phyloP scores from a whole-genome alignment of 176 grass and related monocot genomes.

The Rhynchospora pubera region DNA sequence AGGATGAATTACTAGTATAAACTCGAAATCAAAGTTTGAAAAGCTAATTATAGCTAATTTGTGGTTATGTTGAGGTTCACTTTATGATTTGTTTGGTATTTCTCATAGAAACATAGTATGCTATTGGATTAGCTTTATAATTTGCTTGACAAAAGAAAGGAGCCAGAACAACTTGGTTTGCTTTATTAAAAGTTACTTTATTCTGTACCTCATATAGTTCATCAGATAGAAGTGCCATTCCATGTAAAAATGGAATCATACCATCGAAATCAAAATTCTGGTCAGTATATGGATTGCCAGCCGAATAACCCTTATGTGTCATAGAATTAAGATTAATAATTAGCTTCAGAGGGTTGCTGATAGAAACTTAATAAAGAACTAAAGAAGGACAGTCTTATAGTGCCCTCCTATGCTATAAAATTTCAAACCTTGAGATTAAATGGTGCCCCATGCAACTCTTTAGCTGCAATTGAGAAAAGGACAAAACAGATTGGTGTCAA shows the following conservation, averaged over 20 bases:
- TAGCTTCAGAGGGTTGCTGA: background rate
- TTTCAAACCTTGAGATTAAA: slow-evolving; percentile 37
- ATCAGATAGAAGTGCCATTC: slow-evolving; percentile 75
- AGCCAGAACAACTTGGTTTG: no score
- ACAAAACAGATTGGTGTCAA: background rate
- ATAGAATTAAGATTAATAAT: background rate
- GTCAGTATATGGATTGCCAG: slow-evolving; percentile 48
- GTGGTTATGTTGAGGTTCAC: no score
- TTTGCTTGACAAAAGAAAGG: no score
- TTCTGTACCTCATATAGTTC: slow-evolving; percentile 46
- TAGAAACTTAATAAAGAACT: background rate
- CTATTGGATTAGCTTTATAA: no score
- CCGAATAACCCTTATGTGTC: slow-evolving; percentile 46
- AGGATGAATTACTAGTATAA: no score
- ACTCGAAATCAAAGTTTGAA: no score
- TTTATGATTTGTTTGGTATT: no score
- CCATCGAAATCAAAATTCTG: slow-evolving; percentile 27
- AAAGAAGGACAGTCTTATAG: background rate
- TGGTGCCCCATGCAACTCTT: background rate
- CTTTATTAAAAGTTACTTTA: background rate
- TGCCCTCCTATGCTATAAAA: background rate
- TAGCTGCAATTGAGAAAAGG: background rate
- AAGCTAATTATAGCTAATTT: no score
- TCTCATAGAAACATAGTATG: no score
- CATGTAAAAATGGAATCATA: slow-evolving; percentile 56